These are phyloP conservation scores for Carex pumila DNA, from an alignment of 176 grass and related monocot species.

Conservation along the genomic window DNA sequence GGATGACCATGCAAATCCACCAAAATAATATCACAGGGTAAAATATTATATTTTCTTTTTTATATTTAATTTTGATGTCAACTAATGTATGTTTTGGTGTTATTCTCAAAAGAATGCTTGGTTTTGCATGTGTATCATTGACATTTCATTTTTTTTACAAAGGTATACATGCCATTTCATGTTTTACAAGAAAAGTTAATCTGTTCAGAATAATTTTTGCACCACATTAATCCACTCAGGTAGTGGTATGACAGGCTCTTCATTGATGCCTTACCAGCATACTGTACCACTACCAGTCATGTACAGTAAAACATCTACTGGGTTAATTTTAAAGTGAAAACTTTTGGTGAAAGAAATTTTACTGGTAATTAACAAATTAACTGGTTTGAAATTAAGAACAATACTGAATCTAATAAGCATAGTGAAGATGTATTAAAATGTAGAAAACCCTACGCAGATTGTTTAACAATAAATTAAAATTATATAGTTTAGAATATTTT, in stretches of 20 bases:
- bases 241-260: not conserved
- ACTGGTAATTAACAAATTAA: too few species aligned
- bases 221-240: not conserved
- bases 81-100: not conserved
- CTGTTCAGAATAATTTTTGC: not conserved
- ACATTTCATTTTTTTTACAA: not conserved
- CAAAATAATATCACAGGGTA: not conserved
- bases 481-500: too few species aligned
- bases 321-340: not conserved
- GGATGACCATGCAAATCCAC: not conserved
- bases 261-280: not conserved
- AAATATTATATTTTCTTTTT: not conserved
- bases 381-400: too few species aligned
- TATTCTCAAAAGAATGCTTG: not conserved
- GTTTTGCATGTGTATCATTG: not conserved
- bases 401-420: too few species aligned
- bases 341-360: too few species aligned
- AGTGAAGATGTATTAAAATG: too few species aligned
- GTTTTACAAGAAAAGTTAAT: not conserved
- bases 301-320: not conserved
- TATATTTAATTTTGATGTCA: not conserved
- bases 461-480: too few species aligned
- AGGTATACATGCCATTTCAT: not conserved
- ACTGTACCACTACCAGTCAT: not conserved
- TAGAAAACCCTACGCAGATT: too few species aligned